These are phyloP conservation scores for Saccharomycopsis hybrid DNA, from an alignment of 1,139 yeast species.

Conservation along the genomic window DNA sequence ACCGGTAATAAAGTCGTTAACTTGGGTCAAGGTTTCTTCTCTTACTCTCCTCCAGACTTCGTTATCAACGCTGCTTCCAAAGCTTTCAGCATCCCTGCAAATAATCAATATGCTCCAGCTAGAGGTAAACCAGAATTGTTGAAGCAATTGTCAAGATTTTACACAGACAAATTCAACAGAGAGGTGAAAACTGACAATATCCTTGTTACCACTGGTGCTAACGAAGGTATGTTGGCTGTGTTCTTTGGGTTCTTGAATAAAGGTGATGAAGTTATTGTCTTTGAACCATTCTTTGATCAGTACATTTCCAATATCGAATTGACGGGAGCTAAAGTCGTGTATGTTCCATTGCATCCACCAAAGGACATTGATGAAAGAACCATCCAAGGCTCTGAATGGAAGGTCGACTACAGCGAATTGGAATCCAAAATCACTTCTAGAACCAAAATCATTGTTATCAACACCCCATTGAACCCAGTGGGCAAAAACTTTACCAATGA, in stretches of 20 bases:
- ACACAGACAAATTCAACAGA: conserved; percentile 59
- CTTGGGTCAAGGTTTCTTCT: conserved; percentile 94
- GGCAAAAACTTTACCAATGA: conserved; percentile 79
- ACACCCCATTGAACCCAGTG: conserved; percentile 94
- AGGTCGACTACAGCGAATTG: conserved; percentile 69
- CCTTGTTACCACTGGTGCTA: conserved; percentile 91
- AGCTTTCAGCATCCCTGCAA: conserved; percentile 64
- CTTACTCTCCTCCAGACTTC: conserved; percentile 88
- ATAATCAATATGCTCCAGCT: conserved; percentile 90
- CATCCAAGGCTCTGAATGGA: conserved; percentile 83
- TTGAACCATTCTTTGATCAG: conserved; percentile 96
- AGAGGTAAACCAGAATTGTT: conserved; percentile 76
- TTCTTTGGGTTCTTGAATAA: conserved; percentile 78
- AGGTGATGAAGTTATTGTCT: conserved; percentile 96
- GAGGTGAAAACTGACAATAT: conserved; percentile 58
- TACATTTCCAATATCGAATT: conserved; percentile 89
- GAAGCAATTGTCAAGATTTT: conserved; percentile 61
- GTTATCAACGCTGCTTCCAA: conserved; percentile 77
- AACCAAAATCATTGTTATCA: conserved; percentile 81
- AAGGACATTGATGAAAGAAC: conserved; percentile 53
- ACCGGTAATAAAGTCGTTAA: conserved; percentile 72
- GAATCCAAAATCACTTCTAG: conserved; percentile 57
- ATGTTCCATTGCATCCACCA: conserved; percentile 85
- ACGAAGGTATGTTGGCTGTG: conserved; percentile 84
- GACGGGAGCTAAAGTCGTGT: conserved; percentile 86